A percentile compares a stretch with the other conserved stretches of the same genome.
Conservation (phyloP, 2,329 filamentous ascomycete genomes). For the Zymoseptoria tritici region DNA sequence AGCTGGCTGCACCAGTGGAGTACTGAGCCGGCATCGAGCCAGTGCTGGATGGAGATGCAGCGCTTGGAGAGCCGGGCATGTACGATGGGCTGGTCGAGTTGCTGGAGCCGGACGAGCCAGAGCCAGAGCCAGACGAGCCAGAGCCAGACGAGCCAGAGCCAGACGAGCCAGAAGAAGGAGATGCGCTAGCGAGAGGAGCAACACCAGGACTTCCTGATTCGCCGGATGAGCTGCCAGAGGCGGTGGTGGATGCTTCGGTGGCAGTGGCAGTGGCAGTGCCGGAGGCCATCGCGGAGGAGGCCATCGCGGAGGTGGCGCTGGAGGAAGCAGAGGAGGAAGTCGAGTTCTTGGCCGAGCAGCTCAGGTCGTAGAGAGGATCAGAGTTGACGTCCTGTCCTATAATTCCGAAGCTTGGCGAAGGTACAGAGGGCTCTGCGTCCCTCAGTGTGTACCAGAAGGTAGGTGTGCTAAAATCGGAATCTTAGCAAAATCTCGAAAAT, state of each 20-base stretch:
- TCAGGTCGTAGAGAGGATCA: slow-evolving; percentile 5
- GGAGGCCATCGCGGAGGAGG: background rate
- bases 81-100: background rate
- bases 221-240: background rate
- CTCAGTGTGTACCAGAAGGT: slow-evolving; percentile 63
- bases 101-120: background rate
- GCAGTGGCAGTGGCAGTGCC: background rate
- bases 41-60: background rate
- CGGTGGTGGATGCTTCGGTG: background rate
- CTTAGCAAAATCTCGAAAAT: no score
- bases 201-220: background rate
- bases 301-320: background rate
- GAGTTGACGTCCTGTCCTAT: background rate
- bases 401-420: no score
- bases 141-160: background rate
- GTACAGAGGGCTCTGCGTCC: slow-evolving; percentile 7
- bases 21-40: slow-evolving; percentile 2
- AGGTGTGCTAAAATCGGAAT: no score
- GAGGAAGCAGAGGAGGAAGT: background rate
- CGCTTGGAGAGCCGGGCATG: slow-evolving; percentile 1
- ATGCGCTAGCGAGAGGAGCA: background rate
- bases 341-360: slow-evolving; percentile 7
- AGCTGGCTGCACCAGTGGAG: slow-evolving; percentile 4
- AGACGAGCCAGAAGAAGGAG: background rate
- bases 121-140: no score